phyloP scores from a whole-genome alignment of 2,329 filamentous ascomycete species.

The Colletotrichum shisoi region DNA sequence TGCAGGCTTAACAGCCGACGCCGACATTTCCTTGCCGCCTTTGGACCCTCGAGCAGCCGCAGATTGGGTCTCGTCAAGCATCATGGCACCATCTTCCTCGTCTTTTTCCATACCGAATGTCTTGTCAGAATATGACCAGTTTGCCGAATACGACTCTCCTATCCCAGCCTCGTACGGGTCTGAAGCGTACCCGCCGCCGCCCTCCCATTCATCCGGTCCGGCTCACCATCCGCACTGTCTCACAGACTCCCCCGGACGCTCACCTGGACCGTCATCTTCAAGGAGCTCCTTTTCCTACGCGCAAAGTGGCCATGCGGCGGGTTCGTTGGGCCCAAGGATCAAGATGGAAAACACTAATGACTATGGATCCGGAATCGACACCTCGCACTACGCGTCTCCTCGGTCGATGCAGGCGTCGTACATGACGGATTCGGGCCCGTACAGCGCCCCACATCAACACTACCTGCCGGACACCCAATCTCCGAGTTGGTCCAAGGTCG shows the following conservation, averaged over 20 bases:
- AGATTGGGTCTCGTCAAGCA: constrained; percentile 54
- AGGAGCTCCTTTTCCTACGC: constrained; percentile 23
- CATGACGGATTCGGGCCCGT: constrained; percentile 34
- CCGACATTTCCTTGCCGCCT: constrained; percentile 50
- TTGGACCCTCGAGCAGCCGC: constrained; percentile 54
- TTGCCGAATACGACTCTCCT: constrained; percentile 56
- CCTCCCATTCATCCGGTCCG: constrained; percentile 43
- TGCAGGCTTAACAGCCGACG: constrained; percentile 50
- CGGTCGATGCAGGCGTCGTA: constrained; percentile 49
- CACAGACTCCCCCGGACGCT: constrained; percentile 20
- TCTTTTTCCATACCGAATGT: constrained; percentile 56
- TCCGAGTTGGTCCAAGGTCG: constrained; percentile 52
- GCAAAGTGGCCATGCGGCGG: neutral
- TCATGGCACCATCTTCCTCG: constrained; percentile 53
- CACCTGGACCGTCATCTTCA: constrained; percentile 23
- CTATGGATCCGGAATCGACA: constrained; percentile 49
- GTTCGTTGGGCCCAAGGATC: constrained; percentile 48
- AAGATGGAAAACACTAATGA: constrained; percentile 52
- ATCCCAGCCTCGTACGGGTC: constrained; percentile 55
- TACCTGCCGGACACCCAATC: constrained; percentile 38
- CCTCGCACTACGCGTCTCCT: constrained; percentile 54
- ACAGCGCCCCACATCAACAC: constrained; percentile 19
- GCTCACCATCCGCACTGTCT: constrained; percentile 39
- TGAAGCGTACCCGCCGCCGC: constrained; percentile 56
- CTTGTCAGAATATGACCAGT: constrained; percentile 61